Evolutionary conservation across 1,284 basidiomycete species (phyloP), one percentile per base, ranked within the genome.

Genomic region (Heliocybe sulcata): DNA sequence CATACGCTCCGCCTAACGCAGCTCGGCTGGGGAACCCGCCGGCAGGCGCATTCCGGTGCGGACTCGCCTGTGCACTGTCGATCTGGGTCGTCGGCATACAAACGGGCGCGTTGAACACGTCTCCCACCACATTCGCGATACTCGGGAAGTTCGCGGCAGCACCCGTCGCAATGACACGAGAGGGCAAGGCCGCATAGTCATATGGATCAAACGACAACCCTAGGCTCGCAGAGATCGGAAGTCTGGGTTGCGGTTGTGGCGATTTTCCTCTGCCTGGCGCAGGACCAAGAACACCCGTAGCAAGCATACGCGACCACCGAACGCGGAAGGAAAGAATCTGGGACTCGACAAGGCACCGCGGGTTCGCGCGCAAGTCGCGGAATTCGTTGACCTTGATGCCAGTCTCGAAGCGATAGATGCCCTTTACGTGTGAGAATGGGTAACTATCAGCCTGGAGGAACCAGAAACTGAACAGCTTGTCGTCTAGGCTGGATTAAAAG

Each of bases 381-480:
- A 92, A 92, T 66, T 92, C 90, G 61, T 82, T 84, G 50, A 90
- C 89, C 65, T 90, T 89, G 65, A 90, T 78, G 8, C 90, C 90
- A 0, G 83, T 89, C 66, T 92, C 89, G 68, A 92, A 92, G 23
- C 90, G 82, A 67, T 82, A 89, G 61, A 92, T 89, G n/a, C 89
- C 90, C 64, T 91, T 90, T 58, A 90, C 85, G 58, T 85, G 85
- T 0, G 83, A 81, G 59, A 83, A 77, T 0, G 86, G 83, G 63
- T 79, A 83, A 54, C 77, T 77, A 61, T 92, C 90, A 20, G 81
- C 82, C 67, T 92, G 90, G 4, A 92, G 76, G 57, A 90, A 77
- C 86, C 89, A 92, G 75, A 90, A 91, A 57, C 85, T 86, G 69
- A 91, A 92, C 2, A 91, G 77, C 65, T 93, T 93, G 71, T 92